phyloP scores from a whole-genome alignment of 441 rosid genomes.

The Dalechampia spathulata region DNA sequence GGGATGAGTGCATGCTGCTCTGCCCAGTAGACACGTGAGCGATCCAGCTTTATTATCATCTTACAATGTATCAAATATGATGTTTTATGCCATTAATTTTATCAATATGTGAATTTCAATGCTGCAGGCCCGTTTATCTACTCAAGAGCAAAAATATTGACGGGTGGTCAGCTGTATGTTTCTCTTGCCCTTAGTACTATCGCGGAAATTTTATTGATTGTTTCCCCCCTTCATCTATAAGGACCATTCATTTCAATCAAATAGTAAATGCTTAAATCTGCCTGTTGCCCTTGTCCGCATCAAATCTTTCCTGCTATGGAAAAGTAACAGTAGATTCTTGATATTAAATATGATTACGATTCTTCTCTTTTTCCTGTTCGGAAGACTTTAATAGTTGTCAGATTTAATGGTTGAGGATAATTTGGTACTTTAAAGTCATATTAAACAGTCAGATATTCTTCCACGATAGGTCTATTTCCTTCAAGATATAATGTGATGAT shows the following conservation, averaged over 20 bases:
- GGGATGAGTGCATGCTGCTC: conserved; percentile 85
- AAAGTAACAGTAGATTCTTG: neutral
- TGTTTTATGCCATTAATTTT: too few species aligned
- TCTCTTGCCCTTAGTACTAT: neutral
- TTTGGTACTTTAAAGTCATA: too few species aligned
- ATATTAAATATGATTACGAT: neutral
- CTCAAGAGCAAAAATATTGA: conserved; percentile 78
- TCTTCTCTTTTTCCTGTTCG: neutral
- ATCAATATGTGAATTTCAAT: neutral
- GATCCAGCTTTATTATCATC: neutral
- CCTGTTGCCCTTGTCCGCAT: neutral
- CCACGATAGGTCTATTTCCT: neutral
- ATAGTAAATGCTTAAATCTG: neutral
- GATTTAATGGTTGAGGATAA: too few species aligned
- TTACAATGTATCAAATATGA: neutral
- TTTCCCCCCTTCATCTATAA: too few species aligned
- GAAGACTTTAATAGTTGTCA: too few species aligned
- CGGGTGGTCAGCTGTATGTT: conserved; percentile 96
- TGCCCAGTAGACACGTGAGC: conserved; percentile 93
- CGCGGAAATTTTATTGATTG: too few species aligned
- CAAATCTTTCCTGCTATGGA: neutral
- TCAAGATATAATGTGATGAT: neutral
- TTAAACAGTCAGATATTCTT: too few species aligned
- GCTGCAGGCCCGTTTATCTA: conserved; percentile 90
- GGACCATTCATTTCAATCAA: neutral